Conservation (phyloP, 2,329 filamentous ascomycete genomes). For the Dactylonectria macrodidyma region DNA sequence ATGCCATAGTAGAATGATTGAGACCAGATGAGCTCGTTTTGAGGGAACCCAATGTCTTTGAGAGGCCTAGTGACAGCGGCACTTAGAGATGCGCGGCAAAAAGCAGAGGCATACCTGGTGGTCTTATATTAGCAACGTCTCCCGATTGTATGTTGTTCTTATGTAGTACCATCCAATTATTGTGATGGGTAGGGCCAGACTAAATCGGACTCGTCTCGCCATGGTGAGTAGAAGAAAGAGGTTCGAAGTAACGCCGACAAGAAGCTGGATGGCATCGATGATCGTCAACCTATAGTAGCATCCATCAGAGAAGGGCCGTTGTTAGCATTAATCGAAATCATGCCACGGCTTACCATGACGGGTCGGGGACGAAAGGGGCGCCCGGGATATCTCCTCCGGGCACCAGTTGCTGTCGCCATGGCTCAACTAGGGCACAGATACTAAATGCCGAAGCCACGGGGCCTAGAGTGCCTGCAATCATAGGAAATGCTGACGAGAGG, state of each 20-base stretch:
- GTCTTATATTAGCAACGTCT: neutral
- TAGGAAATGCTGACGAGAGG: conserved; percentile 76
- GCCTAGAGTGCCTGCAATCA: conserved; percentile 87
- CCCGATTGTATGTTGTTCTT: conserved; percentile 29
- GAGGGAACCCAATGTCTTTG: conserved; percentile 52
- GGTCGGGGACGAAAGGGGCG: conserved; percentile 74
- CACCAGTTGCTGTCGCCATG: conserved; percentile 77
- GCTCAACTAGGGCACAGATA: conserved; percentile 84
- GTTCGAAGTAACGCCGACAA: conserved; percentile 85
- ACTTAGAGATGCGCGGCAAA: conserved; percentile 77
- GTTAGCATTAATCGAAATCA: neutral
- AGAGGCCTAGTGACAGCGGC: conserved; percentile 74
- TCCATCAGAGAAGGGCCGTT: neutral
- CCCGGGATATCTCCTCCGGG: conserved; percentile 63
- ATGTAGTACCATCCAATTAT: conserved; percentile 80
- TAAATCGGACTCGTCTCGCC: conserved; percentile 83
- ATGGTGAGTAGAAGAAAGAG: conserved; percentile 90
- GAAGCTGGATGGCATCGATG: conserved; percentile 84
- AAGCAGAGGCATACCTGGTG: conserved; percentile 69
- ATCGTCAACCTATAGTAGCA: conserved; percentile 70
- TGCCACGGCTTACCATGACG: conserved; percentile 70
- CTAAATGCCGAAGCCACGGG: conserved; percentile 91
- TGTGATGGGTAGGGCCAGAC: conserved; percentile 86
- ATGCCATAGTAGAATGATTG: conserved; percentile 92
- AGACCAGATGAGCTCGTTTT: conserved; percentile 74